Percentiles rank a stretch among this genome's conserved stretches.
Conservation (phyloP, 2,329 filamentous ascomycete species). For the Leptographium procerum region DNA sequence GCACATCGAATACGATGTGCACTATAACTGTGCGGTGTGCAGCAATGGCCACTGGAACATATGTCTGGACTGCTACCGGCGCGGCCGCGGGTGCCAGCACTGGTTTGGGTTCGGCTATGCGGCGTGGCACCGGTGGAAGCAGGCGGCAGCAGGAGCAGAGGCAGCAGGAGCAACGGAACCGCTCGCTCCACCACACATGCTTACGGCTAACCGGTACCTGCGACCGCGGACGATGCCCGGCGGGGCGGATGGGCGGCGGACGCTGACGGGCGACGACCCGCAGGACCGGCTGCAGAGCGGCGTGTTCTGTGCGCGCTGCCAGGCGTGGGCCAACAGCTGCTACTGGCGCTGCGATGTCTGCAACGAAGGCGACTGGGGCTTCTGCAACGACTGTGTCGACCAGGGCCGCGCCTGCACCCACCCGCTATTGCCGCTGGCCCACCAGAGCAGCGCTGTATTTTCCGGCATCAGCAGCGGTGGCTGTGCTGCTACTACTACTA, state of each 20-base stretch:
- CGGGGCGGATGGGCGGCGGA: constrained; percentile 39
- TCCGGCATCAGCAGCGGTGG: too few relatives aligned
- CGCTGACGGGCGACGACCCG: constrained; percentile 57
- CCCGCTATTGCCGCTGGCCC: constrained; percentile 63
- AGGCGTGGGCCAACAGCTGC: constrained; percentile 63
- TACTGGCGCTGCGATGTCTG: constrained; percentile 84
- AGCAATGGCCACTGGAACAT: constrained; percentile 62
- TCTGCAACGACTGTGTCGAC: constrained; percentile 79
- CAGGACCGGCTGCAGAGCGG: constrained; percentile 59
- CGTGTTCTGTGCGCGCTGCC: constrained; percentile 73
- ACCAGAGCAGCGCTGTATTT: constrained; percentile 26
- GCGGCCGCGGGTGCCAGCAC: constrained; percentile 64
- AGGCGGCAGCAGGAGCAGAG: constrained; percentile 16
- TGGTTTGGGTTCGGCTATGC: constrained; percentile 81
- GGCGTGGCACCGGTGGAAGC: constrained; percentile 58
- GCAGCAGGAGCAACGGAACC: constrained; percentile 24
- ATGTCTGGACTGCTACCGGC: constrained; percentile 70
- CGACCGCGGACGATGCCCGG: constrained; percentile 24
- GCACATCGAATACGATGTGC: constrained; percentile 74
- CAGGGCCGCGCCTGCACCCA: constrained; percentile 74
- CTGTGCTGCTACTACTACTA: too few relatives aligned
- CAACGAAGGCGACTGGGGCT: constrained; percentile 92
- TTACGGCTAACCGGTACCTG: constrained; percentile 46
- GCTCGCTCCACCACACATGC: constrained; percentile 42
- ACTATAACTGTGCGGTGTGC: constrained; percentile 72